Evolutionary conservation across 164 flowering plant genomes (phyloP).

Genomic region (Protea cynaroides): DNA sequence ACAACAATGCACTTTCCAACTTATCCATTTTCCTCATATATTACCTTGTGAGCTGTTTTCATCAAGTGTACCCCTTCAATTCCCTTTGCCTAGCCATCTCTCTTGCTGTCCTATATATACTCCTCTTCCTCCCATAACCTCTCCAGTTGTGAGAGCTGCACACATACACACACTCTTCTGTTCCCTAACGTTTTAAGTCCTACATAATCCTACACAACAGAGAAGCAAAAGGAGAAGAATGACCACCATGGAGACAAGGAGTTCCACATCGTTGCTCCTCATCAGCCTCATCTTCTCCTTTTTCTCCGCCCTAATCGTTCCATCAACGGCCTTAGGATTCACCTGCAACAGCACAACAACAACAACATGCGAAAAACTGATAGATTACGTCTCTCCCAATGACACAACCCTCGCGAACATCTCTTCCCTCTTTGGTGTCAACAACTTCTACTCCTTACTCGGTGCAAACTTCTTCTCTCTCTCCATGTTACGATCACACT

Average conservation of each 20-base stretch:
- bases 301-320: conserved; percentile 1
- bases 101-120: too few relatives aligned
- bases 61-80: too few relatives aligned
- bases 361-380: conserved; percentile 34
- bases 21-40: too few relatives aligned
- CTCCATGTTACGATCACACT: conserved; percentile 37
- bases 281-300: background rate
- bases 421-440: conserved; percentile 36
- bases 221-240: too few relatives aligned
- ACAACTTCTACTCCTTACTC: conserved; percentile 32
- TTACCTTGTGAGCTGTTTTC: too few relatives aligned
- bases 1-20: too few relatives aligned
- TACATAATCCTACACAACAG: too few relatives aligned
- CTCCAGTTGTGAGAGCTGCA: too few relatives aligned
- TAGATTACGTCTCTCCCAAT: conserved; percentile 45
- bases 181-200: too few relatives aligned
- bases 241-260: background rate
- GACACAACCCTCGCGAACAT: conserved; percentile 39
- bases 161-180: too few relatives aligned
- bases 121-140: too few relatives aligned
- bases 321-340: conserved; percentile 23
- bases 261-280: background rate
- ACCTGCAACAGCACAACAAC: conserved; percentile 17
- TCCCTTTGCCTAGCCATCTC: too few relatives aligned
- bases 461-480: conserved; percentile 48